Conservation (phyloP, 441 rosid species). For the Euphorbia corollata region DNA sequence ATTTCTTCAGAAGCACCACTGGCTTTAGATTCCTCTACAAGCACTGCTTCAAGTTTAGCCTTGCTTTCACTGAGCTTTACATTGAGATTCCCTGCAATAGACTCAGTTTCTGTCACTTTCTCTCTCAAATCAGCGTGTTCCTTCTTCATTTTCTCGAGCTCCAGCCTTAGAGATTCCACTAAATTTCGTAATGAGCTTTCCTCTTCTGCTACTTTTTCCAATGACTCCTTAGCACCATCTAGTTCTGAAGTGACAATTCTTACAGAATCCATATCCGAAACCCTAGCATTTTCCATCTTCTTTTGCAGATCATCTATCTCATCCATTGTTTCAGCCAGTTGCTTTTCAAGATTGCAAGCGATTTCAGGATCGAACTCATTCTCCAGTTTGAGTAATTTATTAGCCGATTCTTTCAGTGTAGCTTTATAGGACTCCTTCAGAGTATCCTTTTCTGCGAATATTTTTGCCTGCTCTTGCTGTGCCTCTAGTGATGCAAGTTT, state of each 20-base stretch:
- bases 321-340: constrained; percentile 47
- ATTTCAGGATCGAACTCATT: constrained; percentile 68
- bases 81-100: constrained; percentile 68
- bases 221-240: constrained; percentile 66
- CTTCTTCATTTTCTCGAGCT: constrained; percentile 63
- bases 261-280: constrained; percentile 67
- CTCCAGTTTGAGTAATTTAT: constrained; percentile 44
- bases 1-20: constrained; percentile 71
- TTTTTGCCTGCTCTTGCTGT: constrained; percentile 60
- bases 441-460: constrained; percentile 60
- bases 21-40: constrained; percentile 52
- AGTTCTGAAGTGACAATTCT: constrained; percentile 58
- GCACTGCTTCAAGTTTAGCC: constrained; percentile 65
- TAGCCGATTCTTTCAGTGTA: constrained; percentile 54
- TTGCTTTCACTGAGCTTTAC: constrained; percentile 61
- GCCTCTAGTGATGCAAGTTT: constrained; percentile 61
- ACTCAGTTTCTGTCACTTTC: constrained; percentile 72
- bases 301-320: constrained; percentile 56
- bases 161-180: constrained; percentile 62
- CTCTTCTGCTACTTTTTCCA: constrained; percentile 64
- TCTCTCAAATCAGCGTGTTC: constrained; percentile 67
- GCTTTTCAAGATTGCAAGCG: constrained; percentile 51
- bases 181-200: constrained; percentile 52
- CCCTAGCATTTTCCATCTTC: constrained; percentile 64
- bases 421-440: constrained; percentile 55